Percentiles rank a stretch among this genome's conserved stretches.
phyloP scores from a whole-genome alignment of 306 rosid genomes.

The Pueraria montana region DNA sequence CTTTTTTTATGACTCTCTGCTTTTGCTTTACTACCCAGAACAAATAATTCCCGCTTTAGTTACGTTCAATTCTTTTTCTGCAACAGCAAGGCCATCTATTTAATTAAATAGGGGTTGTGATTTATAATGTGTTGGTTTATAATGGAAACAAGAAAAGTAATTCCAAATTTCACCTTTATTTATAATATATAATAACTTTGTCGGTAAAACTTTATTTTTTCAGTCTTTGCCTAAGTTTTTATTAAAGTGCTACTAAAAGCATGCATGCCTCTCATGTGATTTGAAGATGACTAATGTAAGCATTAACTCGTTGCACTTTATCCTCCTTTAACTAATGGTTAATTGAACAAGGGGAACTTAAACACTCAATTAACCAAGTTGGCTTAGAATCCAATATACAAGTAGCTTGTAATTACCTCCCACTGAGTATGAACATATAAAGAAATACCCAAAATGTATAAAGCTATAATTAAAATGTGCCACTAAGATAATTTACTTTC shows the following conservation, averaged over 20 bases:
- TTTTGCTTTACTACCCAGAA: constrained; percentile 31
- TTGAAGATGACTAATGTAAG: background rate
- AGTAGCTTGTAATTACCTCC: background rate
- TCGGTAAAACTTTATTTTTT: constrained; percentile 40
- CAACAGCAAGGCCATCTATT: background rate
- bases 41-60: constrained; percentile 21
- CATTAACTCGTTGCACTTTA: background rate
- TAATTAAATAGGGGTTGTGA: background rate
- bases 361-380: background rate
- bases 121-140: background rate
- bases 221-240: constrained; percentile 5
- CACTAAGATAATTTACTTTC: background rate
- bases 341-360: background rate
- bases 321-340: background rate
- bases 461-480: background rate
- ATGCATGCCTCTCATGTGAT: background rate
- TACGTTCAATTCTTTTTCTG: background rate
- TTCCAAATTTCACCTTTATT: background rate
- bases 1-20: constrained; percentile 20
- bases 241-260: background rate
- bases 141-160: background rate
- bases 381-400: background rate
- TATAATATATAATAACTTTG: constrained; percentile 28
- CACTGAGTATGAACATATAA: background rate
- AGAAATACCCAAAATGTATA: too few relatives aligned